A percentile compares a stretch with the other conserved stretches of the same genome.
phyloP scores from a whole-genome alignment of 306 rosid species.

The Biancaea sappan region DNA sequence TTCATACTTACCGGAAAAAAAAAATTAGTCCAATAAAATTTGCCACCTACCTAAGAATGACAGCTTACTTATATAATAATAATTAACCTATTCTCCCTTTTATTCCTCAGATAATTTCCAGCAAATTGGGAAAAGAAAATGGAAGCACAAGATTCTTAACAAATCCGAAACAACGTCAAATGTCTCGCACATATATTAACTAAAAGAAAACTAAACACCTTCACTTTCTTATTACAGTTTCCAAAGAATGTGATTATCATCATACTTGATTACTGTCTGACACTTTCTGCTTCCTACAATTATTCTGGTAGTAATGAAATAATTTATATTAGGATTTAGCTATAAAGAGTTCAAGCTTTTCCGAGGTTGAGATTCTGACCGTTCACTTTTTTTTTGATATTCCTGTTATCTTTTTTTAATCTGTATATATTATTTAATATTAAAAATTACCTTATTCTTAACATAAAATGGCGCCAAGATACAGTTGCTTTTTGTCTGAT shows the following conservation, averaged over 20 bases:
- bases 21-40: not conserved
- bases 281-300: not conserved
- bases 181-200: not conserved
- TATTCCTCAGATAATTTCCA: not conserved
- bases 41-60: not conserved
- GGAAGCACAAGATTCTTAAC: not conserved
- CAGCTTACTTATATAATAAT: not conserved
- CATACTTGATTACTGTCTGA: not conserved
- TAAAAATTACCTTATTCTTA: too few relatives aligned
- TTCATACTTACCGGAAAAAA: not conserved
- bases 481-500: too few relatives aligned
- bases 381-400: too few relatives aligned
- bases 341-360: too few relatives aligned
- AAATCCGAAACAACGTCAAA: constrained; percentile 2
- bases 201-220: not conserved
- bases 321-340: too few relatives aligned
- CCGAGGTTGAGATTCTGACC: too few relatives aligned
- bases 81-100: not conserved
- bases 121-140: not conserved
- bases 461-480: too few relatives aligned
- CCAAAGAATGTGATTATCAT: not conserved
- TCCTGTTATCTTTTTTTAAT: too few relatives aligned
- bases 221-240: not conserved
- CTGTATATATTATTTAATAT: too few relatives aligned
- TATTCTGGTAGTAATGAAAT: not conserved